These are phyloP conservation scores for Pseudogymnoascus sp. DNA, from an alignment of 2,329 filamentous ascomycete species.

Conservation along the genomic window DNA sequence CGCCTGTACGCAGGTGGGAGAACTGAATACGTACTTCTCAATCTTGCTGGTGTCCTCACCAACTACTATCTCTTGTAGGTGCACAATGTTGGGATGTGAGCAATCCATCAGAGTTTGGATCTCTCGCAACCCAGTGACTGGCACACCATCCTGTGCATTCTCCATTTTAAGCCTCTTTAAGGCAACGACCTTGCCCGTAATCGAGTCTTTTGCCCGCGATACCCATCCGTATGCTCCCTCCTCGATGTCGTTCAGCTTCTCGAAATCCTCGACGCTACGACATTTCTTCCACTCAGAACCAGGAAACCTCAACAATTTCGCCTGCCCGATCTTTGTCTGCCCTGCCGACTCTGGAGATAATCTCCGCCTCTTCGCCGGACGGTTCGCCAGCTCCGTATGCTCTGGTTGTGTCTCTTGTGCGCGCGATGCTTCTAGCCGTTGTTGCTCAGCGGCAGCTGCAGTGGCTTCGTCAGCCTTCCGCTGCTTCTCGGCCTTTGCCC, in stretches of 20 bases:
- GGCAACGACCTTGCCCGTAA: constrained; percentile 75
- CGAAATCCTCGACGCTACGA: constrained; percentile 78
- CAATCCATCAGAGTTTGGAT: constrained; percentile 85
- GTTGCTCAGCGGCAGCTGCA: constrained; percentile 17
- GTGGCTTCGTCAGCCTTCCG: constrained; percentile 52
- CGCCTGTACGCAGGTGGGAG: constrained; percentile 13
- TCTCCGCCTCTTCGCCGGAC: constrained; percentile 57
- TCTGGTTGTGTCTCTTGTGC: constrained; percentile 22
- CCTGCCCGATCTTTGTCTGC: constrained; percentile 30
- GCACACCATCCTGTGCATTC: constrained; percentile 62
- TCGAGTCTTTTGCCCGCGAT: constrained; percentile 68
- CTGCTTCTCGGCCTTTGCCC: constrained; percentile 74
- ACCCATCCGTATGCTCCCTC: constrained; percentile 96
- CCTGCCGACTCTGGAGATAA: constrained; percentile 31
- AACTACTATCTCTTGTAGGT: constrained; percentile 75
- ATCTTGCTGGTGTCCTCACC: constrained; percentile 51
- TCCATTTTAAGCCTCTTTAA: constrained; percentile 93
- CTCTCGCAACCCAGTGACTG: constrained; percentile 86
- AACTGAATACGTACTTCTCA: constrained; percentile 40
- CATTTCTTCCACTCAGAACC: constrained; percentile 60
- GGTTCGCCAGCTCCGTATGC: constrained; percentile 35
- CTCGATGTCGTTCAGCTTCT: constrained; percentile 92
- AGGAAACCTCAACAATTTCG: constrained; percentile 65
- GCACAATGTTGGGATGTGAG: constrained; percentile 74
- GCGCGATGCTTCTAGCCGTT: constrained; percentile 20